A percentile compares a stretch with the other conserved stretches of the same genome.
Evolutionary conservation across 2,329 filamentous ascomycete genomes (phyloP).

Genomic region (Verticillium dahliae): DNA sequence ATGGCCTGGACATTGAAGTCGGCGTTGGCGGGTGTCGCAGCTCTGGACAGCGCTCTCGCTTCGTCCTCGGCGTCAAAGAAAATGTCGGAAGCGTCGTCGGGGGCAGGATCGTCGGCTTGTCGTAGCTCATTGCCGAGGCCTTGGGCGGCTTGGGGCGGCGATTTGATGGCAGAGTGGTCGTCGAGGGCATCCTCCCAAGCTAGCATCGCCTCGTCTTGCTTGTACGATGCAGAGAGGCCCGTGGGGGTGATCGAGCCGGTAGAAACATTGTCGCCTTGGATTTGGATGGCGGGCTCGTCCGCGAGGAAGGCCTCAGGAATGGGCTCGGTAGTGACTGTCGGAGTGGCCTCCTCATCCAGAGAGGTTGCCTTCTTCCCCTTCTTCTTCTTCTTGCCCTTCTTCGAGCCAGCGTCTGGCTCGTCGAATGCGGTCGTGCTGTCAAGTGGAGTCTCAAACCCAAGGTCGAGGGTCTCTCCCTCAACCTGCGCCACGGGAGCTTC

Average conservation of each 20-base stretch:
- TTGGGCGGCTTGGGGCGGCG: not conserved
- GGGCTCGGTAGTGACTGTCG: not conserved
- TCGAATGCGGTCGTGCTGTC: not conserved
- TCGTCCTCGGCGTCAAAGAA: slow-evolving; percentile 1
- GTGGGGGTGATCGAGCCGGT: not conserved
- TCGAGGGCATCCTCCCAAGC: slow-evolving; percentile 1
- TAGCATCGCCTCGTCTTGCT: not conserved
- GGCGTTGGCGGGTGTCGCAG: not conserved
- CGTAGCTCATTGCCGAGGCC: not conserved
- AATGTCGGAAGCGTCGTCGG: not conserved
- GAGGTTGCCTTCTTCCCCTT: slow-evolving; percentile 10
- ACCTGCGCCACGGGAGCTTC: not conserved
- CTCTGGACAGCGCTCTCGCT: not conserved
- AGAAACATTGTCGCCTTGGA: not conserved
- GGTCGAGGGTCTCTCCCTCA: not conserved
- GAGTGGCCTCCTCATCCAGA: slow-evolving; percentile 1
- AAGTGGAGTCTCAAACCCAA: not conserved
- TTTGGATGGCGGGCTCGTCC: not conserved
- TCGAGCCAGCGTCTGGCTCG: slow-evolving; percentile 7
- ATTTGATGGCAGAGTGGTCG: not conserved
- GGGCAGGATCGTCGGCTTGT: not conserved
- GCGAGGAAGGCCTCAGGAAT: not conserved
- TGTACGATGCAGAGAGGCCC: not conserved
- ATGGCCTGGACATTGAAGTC: not conserved
- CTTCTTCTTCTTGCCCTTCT: slow-evolving; percentile 31